Conservation (phyloP, 192 early-diverging fungal species). For the Entomortierella beljakovae region DNA sequence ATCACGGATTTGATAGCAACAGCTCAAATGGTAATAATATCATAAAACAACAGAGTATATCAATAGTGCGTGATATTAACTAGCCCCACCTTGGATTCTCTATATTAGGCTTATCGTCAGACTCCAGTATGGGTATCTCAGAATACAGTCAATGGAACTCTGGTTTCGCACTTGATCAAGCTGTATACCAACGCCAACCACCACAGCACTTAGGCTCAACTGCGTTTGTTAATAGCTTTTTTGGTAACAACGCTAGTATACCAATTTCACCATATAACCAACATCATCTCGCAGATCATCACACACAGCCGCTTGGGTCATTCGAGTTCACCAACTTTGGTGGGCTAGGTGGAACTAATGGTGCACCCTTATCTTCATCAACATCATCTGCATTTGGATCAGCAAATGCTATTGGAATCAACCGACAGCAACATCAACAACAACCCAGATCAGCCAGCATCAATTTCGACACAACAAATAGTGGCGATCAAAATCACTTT, state of each 20-base stretch:
- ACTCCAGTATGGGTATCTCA: slow-evolving; percentile 19
- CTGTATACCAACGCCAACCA: slow-evolving; percentile 27
- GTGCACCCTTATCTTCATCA: slow-evolving; percentile 3
- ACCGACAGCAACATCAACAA: not conserved
- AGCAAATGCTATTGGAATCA: slow-evolving; percentile 25
- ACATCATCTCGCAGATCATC: slow-evolving; percentile 21
- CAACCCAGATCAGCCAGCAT: not conserved
- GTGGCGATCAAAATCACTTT: not conserved
- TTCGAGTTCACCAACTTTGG: slow-evolving; percentile 37
- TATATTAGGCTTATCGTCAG: slow-evolving; percentile 15
- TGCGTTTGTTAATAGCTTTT: slow-evolving; percentile 41
- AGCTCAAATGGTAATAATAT: slow-evolving; percentile 29
- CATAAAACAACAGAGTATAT: not conserved
- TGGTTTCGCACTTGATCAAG: slow-evolving; percentile 42
- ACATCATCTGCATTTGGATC: slow-evolving; percentile 13
- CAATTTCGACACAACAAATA: not conserved
- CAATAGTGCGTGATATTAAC: not conserved
- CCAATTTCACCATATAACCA: slow-evolving; percentile 10
- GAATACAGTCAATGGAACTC: slow-evolving; percentile 56
- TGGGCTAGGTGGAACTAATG: slow-evolving; percentile 1
- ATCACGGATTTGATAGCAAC: slow-evolving; percentile 31
- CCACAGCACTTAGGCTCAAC: slow-evolving; percentile 16
- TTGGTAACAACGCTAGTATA: slow-evolving; percentile 22
- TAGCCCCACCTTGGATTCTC: not conserved
- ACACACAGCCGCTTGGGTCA: slow-evolving; percentile 12